phyloP scores from a whole-genome alignment of 495 filamentous ascomycete genomes.

The Talaromyces thailandensis region DNA sequence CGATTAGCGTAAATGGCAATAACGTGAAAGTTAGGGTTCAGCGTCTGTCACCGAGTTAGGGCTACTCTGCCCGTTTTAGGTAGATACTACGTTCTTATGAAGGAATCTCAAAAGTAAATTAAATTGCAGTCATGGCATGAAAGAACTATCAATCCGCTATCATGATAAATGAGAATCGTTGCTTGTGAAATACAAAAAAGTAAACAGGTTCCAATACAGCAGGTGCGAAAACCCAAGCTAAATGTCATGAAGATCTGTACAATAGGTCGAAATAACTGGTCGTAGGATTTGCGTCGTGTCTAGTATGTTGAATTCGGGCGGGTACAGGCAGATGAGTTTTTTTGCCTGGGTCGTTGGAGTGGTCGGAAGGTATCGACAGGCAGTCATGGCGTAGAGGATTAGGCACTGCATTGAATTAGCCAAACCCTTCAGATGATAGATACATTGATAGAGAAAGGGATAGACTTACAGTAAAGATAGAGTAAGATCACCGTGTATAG shows the following conservation, averaged over 20 bases:
- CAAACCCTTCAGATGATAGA: too few species aligned
- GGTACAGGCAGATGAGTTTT: background rate
- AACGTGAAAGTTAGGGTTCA: background rate
- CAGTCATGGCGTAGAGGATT: background rate
- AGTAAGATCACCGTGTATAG: conserved; percentile 83
- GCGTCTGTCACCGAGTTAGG: background rate
- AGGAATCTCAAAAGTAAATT: background rate
- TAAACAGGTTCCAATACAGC: background rate
- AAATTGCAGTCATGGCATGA: background rate
- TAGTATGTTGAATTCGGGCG: background rate
- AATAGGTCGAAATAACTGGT: background rate
- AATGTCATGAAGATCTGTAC: background rate
- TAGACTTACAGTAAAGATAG: conserved; percentile 74
- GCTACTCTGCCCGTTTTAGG: background rate
- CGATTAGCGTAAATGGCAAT: background rate
- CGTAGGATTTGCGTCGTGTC: background rate
- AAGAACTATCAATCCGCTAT: background rate
- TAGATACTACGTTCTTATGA: too few species aligned
- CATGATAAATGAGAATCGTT: background rate
- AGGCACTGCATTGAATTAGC: background rate
- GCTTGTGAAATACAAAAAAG: background rate
- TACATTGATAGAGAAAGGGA: too few species aligned
- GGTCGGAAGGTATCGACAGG: background rate
- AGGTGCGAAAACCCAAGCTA: background rate
- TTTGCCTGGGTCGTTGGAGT: background rate